These are phyloP conservation scores for Venturia effusa DNA, from an alignment of 2,329 filamentous ascomycete species.

Conservation along the genomic window DNA sequence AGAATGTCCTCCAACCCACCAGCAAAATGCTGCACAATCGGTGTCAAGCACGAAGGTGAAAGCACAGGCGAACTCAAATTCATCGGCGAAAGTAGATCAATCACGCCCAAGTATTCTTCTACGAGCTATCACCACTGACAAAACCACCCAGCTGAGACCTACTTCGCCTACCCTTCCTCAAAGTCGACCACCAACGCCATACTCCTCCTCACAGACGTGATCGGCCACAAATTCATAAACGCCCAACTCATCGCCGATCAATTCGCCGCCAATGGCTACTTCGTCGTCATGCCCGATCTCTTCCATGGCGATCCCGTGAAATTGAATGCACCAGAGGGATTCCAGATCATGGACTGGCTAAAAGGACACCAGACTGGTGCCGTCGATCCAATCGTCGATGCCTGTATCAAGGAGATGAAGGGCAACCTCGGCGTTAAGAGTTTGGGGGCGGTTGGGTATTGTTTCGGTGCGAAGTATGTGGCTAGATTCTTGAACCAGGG, in stretches of 20 bases:
- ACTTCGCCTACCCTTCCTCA: conserved; percentile 43
- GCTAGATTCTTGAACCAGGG: conserved; percentile 49
- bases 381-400: conserved; percentile 44
- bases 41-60: conserved; percentile 42
- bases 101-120: not conserved
- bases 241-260: conserved; percentile 57
- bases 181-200: conserved; percentile 44
- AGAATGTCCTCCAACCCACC: conserved; percentile 43
- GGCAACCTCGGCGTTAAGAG: conserved; percentile 36
- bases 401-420: conserved; percentile 36
- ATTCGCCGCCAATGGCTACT: conserved; percentile 62
- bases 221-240: conserved; percentile 45
- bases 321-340: conserved; percentile 41
- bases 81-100: conserved; percentile 32
- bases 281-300: conserved; percentile 57
- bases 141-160: conserved; percentile 38
- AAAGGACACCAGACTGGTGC: conserved; percentile 27
- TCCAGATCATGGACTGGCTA: conserved; percentile 42
- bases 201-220: conserved; percentile 47
- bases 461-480: conserved; percentile 44
- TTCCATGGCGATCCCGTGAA: conserved; percentile 56
- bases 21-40: conserved; percentile 35
- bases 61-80: conserved; percentile 36
- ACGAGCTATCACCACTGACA: not conserved
- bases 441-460: conserved; percentile 38